These are phyloP conservation scores for Thymus quinquecostatus DNA, from an alignment of 257 asterid genomes.

Conservation along the genomic window DNA sequence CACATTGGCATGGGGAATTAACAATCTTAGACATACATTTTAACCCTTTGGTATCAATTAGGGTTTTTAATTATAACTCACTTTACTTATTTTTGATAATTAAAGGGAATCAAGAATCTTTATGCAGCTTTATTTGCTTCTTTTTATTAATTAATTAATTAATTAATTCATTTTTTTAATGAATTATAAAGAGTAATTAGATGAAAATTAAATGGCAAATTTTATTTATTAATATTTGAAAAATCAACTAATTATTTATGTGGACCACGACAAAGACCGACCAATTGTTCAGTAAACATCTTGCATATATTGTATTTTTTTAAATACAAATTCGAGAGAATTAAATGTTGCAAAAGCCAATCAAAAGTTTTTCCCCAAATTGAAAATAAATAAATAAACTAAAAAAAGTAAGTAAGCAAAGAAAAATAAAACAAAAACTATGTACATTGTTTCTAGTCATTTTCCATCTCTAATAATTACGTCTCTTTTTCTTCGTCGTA, in stretches of 20 bases:
- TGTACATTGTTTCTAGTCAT: not conserved
- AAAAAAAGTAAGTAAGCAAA: too few species aligned
- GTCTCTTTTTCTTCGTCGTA: too few species aligned
- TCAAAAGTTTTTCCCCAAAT: not conserved
- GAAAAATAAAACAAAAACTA: not conserved
- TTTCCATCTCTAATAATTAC: not conserved
- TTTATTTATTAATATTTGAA: too few species aligned
- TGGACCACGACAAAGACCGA: not conserved
- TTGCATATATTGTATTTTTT: not conserved
- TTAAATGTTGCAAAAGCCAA: not conserved
- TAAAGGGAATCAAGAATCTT: not conserved
- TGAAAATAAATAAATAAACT: too few species aligned
- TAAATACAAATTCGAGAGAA: not conserved
- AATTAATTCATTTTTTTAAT: too few species aligned
- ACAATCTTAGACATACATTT: slow-evolving; percentile 6
- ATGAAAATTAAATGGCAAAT: too few species aligned
- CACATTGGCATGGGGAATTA: not conserved
- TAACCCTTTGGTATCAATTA: slow-evolving; percentile 31
- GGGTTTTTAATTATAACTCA: not conserved
- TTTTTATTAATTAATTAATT: not conserved
- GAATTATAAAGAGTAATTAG: too few species aligned
- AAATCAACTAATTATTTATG: not conserved
- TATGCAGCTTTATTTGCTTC: not conserved
- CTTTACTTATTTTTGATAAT: slow-evolving; percentile 24
- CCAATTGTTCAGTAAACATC: not conserved